These are phyloP conservation scores for Fusarium poae DNA, from an alignment of 2,329 filamentous ascomycete species.

Conservation along the genomic window DNA sequence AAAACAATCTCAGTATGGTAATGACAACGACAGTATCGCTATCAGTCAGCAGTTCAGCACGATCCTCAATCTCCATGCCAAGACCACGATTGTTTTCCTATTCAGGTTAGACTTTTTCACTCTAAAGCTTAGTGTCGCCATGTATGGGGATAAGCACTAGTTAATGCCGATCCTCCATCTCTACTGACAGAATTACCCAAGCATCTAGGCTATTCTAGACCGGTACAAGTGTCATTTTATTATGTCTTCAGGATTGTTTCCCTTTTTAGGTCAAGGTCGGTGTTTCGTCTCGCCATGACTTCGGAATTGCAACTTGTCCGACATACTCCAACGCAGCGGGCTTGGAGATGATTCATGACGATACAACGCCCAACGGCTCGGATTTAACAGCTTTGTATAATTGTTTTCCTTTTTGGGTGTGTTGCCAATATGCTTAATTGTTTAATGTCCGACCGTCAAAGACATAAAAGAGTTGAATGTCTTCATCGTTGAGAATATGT, in stretches of 20 bases:
- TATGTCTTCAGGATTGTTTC: rapidly evolving
- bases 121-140: neutral
- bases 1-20: slow-evolving; percentile 20
- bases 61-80: slow-evolving; percentile 6
- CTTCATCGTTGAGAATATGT: neutral
- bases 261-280: neutral
- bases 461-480: slow-evolving; percentile 16
- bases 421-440: neutral
- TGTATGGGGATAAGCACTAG: slow-evolving; percentile 4
- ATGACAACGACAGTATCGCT: neutral
- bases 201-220: rapidly evolving
- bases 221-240: neutral
- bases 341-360: neutral
- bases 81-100: slow-evolving; percentile 48
- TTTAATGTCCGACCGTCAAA: neutral
- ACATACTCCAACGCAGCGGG: neutral
- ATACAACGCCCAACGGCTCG: too few relatives aligned
- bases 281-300: neutral
- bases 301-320: neutral
- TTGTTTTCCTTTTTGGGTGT: slow-evolving; percentile 37
- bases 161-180: neutral
- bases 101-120: slow-evolving; percentile 22
- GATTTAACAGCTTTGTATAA: neutral
- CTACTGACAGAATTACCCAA: neutral
- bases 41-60: slow-evolving; percentile 19